These are phyloP conservation scores for Phytophthora sp. DNA, from an alignment of 352 stramenopile species.

Conservation along the genomic window DNA sequence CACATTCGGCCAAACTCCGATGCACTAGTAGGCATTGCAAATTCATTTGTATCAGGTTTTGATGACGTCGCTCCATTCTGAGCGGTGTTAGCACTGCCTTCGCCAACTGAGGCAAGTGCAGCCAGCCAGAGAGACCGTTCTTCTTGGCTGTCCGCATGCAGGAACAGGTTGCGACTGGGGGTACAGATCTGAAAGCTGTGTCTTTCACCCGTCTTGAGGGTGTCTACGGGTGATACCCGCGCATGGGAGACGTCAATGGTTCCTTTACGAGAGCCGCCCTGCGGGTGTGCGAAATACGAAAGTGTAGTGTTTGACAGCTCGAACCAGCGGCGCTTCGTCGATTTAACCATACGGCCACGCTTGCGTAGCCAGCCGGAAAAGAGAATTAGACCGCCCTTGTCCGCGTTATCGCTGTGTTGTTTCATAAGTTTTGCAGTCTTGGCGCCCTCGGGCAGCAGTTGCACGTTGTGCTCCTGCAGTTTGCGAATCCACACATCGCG, in stretches of 20 bases:
- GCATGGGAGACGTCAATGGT: slow-evolving; percentile 66
- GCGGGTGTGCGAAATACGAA: slow-evolving; percentile 79
- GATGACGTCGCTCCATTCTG: slow-evolving; percentile 19
- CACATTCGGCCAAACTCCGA: slow-evolving; percentile 61
- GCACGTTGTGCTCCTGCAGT: slow-evolving; percentile 72
- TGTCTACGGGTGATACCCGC: slow-evolving; percentile 69
- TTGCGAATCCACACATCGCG: slow-evolving; percentile 87
- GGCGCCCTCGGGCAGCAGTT: slow-evolving; percentile 56
- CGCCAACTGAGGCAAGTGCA: slow-evolving; percentile 65
- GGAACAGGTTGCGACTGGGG: slow-evolving; percentile 57
- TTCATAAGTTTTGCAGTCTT: slow-evolving; percentile 69
- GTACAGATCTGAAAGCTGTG: slow-evolving; percentile 84
- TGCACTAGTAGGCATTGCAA: slow-evolving; percentile 31
- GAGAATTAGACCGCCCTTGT: slow-evolving; percentile 60
- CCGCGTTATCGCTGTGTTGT: slow-evolving; percentile 50
- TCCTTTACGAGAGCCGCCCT: slow-evolving; percentile 78
- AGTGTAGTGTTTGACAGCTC: slow-evolving; percentile 74
- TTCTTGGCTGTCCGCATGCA: slow-evolving; percentile 89
- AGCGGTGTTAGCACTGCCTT: slow-evolving; percentile 28
- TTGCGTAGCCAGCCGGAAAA: slow-evolving; percentile 88
- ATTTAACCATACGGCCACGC: slow-evolving; percentile 84
- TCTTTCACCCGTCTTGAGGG: slow-evolving; percentile 80
- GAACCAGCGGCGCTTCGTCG: slow-evolving; percentile 88
- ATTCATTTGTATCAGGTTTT: slow-evolving; percentile 30
- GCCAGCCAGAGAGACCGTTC: slow-evolving; percentile 82